phyloP scores from a whole-genome alignment of 805 yeast species.

The Ogataea pilisensis region DNA sequence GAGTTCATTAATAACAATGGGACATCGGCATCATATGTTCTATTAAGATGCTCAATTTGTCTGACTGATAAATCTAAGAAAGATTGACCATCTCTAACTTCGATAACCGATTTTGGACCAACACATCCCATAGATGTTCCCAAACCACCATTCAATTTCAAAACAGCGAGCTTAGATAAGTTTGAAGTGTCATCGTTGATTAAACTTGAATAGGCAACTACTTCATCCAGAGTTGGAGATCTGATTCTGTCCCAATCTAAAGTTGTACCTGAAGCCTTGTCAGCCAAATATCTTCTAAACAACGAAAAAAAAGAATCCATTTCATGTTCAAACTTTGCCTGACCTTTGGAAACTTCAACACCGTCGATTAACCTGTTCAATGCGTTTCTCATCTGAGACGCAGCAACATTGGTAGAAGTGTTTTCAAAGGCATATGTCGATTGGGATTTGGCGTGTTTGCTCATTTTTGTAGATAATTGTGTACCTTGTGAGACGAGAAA shows the following conservation, averaged over 20 bases:
- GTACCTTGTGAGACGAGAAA: neutral
- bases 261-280: constrained; percentile 80
- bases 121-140: constrained; percentile 99
- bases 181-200: constrained; percentile 37
- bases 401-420: constrained; percentile 92
- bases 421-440: constrained; percentile 88
- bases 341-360: constrained; percentile 48
- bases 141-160: constrained; percentile 95
- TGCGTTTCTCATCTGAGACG: constrained; percentile 96
- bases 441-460: constrained; percentile 65
- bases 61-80: constrained; percentile 93
- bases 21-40: constrained; percentile 86
- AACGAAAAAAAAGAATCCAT: constrained; percentile 93
- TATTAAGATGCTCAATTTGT: constrained; percentile 92
- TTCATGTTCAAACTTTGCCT: constrained; percentile 71
- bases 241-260: constrained; percentile 94
- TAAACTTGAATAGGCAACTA: constrained; percentile 67
- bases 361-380: constrained; percentile 85
- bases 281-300: constrained; percentile 86
- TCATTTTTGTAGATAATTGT: constrained; percentile 28
- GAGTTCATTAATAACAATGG: constrained; percentile 98
- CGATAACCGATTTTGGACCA: constrained; percentile 97
- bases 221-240: constrained; percentile 87
- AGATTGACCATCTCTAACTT: constrained; percentile 97
- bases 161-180: constrained; percentile 84